Evolutionary conservation across 208 protist genomes (phyloP).

Genomic region (Leishmania lainsoni): DNA sequence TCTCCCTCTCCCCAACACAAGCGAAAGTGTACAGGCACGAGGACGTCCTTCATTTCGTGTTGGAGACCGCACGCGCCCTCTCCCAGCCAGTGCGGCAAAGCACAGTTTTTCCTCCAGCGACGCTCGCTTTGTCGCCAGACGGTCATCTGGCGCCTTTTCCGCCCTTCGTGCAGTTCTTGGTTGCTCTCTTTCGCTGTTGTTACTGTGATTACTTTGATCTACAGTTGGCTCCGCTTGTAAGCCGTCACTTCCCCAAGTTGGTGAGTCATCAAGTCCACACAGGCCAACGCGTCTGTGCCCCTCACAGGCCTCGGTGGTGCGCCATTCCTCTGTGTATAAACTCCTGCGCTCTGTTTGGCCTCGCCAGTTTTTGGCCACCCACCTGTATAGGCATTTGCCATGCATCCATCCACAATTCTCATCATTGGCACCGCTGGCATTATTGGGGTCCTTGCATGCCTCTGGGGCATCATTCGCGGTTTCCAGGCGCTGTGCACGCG

Average conservation of each 20-base stretch:
- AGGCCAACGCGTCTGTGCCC: neutral
- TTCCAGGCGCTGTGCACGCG: neutral
- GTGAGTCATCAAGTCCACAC: neutral
- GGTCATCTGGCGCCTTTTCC: neutral
- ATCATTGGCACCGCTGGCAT: neutral
- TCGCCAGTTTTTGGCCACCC: neutral
- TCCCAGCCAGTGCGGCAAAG: neutral
- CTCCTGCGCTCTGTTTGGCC: neutral
- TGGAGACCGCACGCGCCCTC: no score
- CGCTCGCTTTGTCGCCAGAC: neutral
- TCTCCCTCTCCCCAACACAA: neutral
- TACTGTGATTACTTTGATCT: neutral
- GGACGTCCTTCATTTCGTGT: neutral
- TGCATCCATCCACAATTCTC: neutral
- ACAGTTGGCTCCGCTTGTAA: no score
- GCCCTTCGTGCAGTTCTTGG: neutral
- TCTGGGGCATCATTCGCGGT: neutral
- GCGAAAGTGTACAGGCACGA: neutral
- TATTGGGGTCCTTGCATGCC: neutral
- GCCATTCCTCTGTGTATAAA: neutral
- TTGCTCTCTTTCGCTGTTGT: neutral
- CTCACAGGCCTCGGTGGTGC: neutral
- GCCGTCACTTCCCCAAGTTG: neutral
- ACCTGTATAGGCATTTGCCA: neutral
- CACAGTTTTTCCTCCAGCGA: neutral